Evolutionary conservation across 257 asterid species (phyloP), one percentile per base, ranked within the genome.

Genomic region (Verbascum thapsus): DNA sequence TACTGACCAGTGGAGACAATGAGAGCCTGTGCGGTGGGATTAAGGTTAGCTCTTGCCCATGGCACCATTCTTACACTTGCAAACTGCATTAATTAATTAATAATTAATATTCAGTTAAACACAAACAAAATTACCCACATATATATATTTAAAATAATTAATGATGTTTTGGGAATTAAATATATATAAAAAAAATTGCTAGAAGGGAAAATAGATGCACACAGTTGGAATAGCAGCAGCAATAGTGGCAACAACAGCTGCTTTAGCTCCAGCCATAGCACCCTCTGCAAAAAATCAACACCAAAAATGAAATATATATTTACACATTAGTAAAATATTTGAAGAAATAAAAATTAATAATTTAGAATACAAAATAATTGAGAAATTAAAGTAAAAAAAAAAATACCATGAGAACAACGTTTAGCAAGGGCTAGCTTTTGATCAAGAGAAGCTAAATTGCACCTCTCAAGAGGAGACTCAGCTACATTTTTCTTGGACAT

Each of bases 181-280:
- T n/a, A n/a, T n/a, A n/a, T n/a, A n/a, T n/a, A n/a, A n/a, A n/a
- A n/a, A n/a, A n/a, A n/a, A n/a, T n/a, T n/a, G n/a, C n/a, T n/a
- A n/a, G n/a, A n/a, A 53, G 2, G n/a, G 5, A 20, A n/a, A 12
- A 38, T 39, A 39, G 51, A 12, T 22, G 41, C 74, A 19, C 76
- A 88, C 96, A 22, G 96, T 91, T 18, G 98, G 95, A 67, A 91
- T 81, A n/a, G 96, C 98, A 56, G 96, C 83, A 0, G 96, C 94
- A 73, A 88, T 70, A 45, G 94, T 49, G 34, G 95, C 96, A 61
- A 84, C 49, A 10, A 70, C 77, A 4, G 96, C 98, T 40, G 96
- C 98, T 75, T 88, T 91, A 16, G 95, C 83, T 71, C 96, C 98
- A 0, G 95, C 92, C 43, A 81, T 58, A 6, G 68, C 98, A 58